Conservation (phyloP, 2,329 filamentous ascomycete genomes). For the Ophiostoma triangulosporum region DNA sequence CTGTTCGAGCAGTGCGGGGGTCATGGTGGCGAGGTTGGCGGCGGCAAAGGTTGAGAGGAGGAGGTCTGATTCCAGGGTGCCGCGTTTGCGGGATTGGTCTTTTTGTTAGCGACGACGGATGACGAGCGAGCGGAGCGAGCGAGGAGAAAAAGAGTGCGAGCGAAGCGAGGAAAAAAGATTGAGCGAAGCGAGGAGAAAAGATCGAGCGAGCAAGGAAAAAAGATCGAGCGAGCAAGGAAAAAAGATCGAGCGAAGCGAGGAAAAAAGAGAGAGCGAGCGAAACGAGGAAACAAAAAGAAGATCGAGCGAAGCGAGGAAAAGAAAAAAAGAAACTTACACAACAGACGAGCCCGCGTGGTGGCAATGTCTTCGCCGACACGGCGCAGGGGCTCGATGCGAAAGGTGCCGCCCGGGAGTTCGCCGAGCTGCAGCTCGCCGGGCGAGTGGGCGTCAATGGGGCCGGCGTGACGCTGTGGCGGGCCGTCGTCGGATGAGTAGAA, state of each 20-base stretch:
- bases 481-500: neutral
- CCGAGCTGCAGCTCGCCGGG: conserved; percentile 58
- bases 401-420: conserved; percentile 74
- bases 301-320: neutral
- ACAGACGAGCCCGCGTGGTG: conserved; percentile 79
- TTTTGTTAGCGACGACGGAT: conserved; percentile 8
- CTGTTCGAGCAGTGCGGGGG: conserved; percentile 55
- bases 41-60: conserved; percentile 92
- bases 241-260: conserved; percentile 9
- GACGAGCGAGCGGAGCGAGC: neutral
- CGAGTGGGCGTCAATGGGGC: conserved; percentile 18
- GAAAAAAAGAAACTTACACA: conserved; percentile 32
- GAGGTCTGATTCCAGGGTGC: conserved; percentile 89
- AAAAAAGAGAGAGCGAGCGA: neutral
- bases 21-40: conserved; percentile 62
- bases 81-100: conserved; percentile 96
- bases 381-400: conserved; percentile 81
- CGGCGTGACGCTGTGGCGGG: conserved; percentile 8
- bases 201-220: too few relatives aligned
- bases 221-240: too few relatives aligned
- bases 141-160: neutral
- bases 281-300: neutral
- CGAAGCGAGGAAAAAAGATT: too few relatives aligned
- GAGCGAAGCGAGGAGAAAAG: neutral
- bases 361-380: conserved; percentile 68